A percentile compares a stretch with the other conserved stretches of the same genome.
phyloP scores from a whole-genome alignment of 371 early-diverging fungal genomes.

The Lichtheimia corymbifera region DNA sequence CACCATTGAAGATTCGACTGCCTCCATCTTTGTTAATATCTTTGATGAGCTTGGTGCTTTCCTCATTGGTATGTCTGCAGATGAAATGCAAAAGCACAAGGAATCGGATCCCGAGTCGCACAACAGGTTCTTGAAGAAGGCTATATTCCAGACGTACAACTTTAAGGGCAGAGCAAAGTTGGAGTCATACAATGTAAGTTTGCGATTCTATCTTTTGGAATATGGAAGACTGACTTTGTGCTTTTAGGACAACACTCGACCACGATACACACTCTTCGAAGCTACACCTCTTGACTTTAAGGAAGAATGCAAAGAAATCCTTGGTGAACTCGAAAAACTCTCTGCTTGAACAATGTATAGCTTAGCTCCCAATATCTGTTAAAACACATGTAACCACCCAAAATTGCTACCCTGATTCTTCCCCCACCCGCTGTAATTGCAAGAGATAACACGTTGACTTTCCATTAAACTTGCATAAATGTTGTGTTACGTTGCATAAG shows the following conservation, averaged over 20 bases:
- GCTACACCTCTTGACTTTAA: slow-evolving; percentile 61
- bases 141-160: slow-evolving; percentile 67
- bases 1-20: slow-evolving; percentile 78
- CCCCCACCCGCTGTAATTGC: no score
- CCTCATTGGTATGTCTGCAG: slow-evolving; percentile 75
- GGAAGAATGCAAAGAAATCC: slow-evolving; percentile 55
- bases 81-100: slow-evolving; percentile 61
- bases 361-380: no score
- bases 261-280: slow-evolving; percentile 51
- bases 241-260: slow-evolving; percentile 60
- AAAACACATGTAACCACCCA: no score
- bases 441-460: no score
- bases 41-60: slow-evolving; percentile 83
- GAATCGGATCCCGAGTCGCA: slow-evolving; percentile 43
- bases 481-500: no score
- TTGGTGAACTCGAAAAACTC: slow-evolving; percentile 45
- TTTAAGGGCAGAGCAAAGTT: slow-evolving; percentile 80
- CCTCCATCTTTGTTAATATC: slow-evolving; percentile 77
- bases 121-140: slow-evolving; percentile 45
- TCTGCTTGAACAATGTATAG: neutral
- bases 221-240: slow-evolving; percentile 5
- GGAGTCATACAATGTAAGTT: slow-evolving; percentile 80
- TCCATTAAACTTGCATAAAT: no score
- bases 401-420: no score
- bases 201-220: neutral